A percentile compares a stretch with the other conserved stretches of the same genome.
Conservation (phyloP, 371 early-diverging fungal genomes). For the Lichtheimia ornata region DNA sequence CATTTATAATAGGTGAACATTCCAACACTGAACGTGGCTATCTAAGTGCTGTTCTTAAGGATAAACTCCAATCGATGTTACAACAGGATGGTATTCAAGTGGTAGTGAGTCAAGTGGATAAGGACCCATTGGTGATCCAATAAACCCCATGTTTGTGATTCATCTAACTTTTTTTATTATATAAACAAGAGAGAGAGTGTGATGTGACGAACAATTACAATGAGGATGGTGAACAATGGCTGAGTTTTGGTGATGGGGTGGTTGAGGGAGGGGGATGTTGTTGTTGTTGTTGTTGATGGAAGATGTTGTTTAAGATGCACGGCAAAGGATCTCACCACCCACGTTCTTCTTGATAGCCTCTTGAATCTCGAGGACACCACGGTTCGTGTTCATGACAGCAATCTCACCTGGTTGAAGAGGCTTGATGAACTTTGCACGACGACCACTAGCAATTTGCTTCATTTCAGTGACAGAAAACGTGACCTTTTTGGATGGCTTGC, state of each 20-base stretch:
- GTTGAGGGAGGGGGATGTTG: background rate
- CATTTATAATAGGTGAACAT: constrained; percentile 72
- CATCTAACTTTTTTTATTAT: background rate
- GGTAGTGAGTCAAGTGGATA: constrained; percentile 68
- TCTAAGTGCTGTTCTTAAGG: constrained; percentile 69
- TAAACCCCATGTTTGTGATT: constrained; percentile 38
- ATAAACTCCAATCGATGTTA: constrained; percentile 62
- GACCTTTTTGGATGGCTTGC: constrained; percentile 84
- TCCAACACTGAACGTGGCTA: constrained; percentile 95
- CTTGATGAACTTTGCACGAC: constrained; percentile 73
- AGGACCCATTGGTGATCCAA: constrained; percentile 67
- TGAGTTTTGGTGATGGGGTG: background rate
- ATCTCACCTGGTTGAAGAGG: constrained; percentile 91
- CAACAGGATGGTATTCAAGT: constrained; percentile 53
- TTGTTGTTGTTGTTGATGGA: background rate
- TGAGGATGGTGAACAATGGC: background rate
- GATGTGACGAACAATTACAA: background rate
- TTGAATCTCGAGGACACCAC: constrained; percentile 91
- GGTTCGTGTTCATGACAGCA: constrained; percentile 83
- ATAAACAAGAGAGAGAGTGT: constrained; percentile 1
- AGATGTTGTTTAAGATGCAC: constrained; percentile 46
- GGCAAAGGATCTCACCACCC: constrained; percentile 90
- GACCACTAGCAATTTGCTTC: constrained; percentile 69
- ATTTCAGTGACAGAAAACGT: constrained; percentile 81
- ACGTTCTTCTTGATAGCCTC: constrained; percentile 85